Conservation (phyloP, 2,329 filamentous ascomycete genomes). For the Trichoderma koningiopsis region DNA sequence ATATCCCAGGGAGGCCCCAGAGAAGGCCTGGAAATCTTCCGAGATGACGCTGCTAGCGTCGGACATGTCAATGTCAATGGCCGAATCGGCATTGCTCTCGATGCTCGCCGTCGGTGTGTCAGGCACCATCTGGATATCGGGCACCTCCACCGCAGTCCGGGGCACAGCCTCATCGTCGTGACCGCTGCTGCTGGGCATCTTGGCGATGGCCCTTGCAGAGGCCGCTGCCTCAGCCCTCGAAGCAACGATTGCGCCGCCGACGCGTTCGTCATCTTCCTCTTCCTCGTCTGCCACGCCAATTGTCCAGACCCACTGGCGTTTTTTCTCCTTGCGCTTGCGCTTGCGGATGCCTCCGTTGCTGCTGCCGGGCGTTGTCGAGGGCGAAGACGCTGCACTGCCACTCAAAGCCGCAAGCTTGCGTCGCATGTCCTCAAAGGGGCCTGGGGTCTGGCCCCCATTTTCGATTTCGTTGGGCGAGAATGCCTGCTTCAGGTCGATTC, state of each 20-base stretch:
- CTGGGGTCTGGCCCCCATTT: conserved; percentile 64
- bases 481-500: conserved; percentile 53
- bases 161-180: conserved; percentile 8
- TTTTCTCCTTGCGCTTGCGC: conserved; percentile 59
- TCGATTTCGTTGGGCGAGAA: conserved; percentile 58
- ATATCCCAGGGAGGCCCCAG: conserved; percentile 31
- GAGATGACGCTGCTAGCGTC: conserved; percentile 47
- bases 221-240: conserved; percentile 39
- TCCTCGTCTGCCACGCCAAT: conserved; percentile 58
- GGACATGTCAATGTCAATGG: conserved; percentile 54
- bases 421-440: conserved; percentile 65
- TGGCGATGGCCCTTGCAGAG: conserved; percentile 27
- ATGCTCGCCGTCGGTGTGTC: conserved; percentile 48
- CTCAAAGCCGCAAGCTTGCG: conserved; percentile 55
- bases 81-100: conserved; percentile 37
- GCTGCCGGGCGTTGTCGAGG: conserved; percentile 41
- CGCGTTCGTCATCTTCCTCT: conserved; percentile 46
- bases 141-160: neutral
- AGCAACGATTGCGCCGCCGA: conserved; percentile 48
- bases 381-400: conserved; percentile 36
- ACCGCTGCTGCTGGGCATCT: neutral
- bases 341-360: conserved; percentile 50
- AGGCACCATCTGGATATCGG: conserved; percentile 24
- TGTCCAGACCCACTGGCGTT: conserved; percentile 67
- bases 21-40: conserved; percentile 35